Percentiles rank a stretch among this genome's conserved stretches.
Conservation (phyloP, 352 stramenopile species). For the Elongisporangium undulatum region DNA sequence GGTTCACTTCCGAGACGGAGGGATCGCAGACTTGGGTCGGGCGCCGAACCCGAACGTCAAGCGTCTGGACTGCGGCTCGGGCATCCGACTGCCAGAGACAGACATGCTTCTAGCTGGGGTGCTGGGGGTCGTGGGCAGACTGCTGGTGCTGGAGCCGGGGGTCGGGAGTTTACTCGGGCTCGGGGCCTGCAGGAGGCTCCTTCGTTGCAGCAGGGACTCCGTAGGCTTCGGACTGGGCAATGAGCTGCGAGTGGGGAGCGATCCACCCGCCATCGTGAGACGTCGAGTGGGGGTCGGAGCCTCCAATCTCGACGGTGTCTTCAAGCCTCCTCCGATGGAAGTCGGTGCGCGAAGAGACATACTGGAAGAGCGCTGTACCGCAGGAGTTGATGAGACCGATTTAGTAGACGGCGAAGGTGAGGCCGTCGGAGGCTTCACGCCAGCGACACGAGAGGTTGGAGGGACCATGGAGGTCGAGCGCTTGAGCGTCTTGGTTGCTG, state of each 20-base stretch:
- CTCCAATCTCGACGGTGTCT: not conserved
- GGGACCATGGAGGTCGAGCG: not conserved
- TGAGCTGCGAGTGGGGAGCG: not conserved
- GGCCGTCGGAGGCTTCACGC: not conserved
- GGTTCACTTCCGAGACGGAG: not conserved
- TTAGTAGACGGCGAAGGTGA: not conserved
- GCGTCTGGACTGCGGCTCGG: not conserved
- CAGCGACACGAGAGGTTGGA: not conserved
- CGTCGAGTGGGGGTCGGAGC: not conserved
- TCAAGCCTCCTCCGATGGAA: not conserved
- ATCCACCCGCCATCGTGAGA: not conserved
- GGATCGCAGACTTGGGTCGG: not conserved
- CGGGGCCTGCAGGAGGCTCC: not conserved
- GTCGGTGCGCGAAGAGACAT: not conserved
- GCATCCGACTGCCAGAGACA: not conserved
- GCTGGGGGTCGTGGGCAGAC: not conserved
- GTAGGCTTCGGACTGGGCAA: not conserved
- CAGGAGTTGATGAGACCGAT: not conserved
- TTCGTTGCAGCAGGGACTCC: not conserved
- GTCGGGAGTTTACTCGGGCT: not conserved
- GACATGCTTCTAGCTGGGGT: not conserved
- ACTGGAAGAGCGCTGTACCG: not conserved
- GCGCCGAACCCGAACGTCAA: not conserved
- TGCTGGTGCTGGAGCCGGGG: not conserved
- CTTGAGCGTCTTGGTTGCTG: not conserved